These are phyloP conservation scores for Elsinoe ampelina DNA, from an alignment of 2,329 filamentous ascomycete genomes.

Conservation along the genomic window DNA sequence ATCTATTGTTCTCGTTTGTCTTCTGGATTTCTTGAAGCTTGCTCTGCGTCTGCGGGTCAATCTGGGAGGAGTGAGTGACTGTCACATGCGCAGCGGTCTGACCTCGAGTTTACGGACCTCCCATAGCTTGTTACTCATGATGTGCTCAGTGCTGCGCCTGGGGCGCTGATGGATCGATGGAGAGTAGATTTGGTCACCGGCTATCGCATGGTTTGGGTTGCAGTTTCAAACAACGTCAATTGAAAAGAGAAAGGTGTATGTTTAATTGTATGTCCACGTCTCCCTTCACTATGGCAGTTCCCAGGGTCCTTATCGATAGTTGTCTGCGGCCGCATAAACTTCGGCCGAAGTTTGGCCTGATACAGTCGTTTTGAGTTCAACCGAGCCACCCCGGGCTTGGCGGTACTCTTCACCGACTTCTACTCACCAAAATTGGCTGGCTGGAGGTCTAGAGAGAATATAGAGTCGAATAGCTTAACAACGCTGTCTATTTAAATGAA, in stretches of 20 bases:
- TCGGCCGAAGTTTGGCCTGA: neutral
- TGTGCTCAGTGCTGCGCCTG: slow-evolving; percentile 14
- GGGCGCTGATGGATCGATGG: neutral
- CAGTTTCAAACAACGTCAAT: neutral
- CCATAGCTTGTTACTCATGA: slow-evolving; percentile 69
- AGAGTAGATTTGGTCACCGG: neutral
- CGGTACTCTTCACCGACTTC: no score
- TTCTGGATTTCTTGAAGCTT: slow-evolving; percentile 94
- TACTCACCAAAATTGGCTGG: no score
- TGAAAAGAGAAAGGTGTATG: neutral
- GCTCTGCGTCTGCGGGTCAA: slow-evolving; percentile 91
- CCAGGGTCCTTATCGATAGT: slow-evolving; percentile 11
- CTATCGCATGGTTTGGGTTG: neutral
- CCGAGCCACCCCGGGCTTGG: no score
- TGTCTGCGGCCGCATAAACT: slow-evolving; percentile 11
- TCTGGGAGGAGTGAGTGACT: slow-evolving; percentile 27
- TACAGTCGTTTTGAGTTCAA: no score
- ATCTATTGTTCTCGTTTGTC: slow-evolving; percentile 75
- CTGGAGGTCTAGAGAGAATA: no score
- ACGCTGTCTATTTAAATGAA: no score
- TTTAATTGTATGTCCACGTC: neutral
- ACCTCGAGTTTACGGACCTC: slow-evolving; percentile 40
- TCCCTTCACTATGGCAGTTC: neutral
- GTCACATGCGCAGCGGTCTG: neutral
- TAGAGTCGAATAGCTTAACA: no score